Conservation (phyloP, 2,329 filamentous ascomycete genomes). For the Ascochyta rabiei region DNA sequence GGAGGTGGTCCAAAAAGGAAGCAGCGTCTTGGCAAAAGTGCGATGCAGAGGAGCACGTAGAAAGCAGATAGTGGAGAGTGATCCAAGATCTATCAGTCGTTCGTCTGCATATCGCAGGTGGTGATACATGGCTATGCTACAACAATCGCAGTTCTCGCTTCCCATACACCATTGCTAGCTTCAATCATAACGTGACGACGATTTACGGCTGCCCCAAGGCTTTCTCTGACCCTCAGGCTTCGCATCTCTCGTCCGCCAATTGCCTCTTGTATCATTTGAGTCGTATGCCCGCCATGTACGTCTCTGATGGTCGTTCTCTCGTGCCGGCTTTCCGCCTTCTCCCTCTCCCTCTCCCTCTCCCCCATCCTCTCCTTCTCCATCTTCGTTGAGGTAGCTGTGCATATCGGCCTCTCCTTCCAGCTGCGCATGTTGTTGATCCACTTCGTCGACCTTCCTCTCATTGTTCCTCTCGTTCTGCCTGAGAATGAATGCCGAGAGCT, state of each 20-base stretch:
- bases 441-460: background rate
- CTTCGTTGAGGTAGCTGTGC: conserved; percentile 18
- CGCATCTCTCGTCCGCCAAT: conserved; percentile 24
- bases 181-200: background rate
- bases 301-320: background rate
- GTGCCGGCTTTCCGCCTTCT: background rate
- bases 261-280: background rate
- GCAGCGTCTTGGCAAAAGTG: conserved; percentile 1
- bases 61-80: background rate
- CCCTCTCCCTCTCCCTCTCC: background rate
- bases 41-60: background rate
- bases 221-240: conserved; percentile 23
- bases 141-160: background rate
- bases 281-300: conserved; percentile 2
- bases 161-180: too few species aligned
- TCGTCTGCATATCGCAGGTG: conserved; percentile 2
- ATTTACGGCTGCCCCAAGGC: conserved; percentile 11
- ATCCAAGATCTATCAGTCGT: background rate
- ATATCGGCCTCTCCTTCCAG: conserved; percentile 17
- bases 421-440: background rate
- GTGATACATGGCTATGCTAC: conserved; percentile 14
- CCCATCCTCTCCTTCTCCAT: conserved; percentile 1
- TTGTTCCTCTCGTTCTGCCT: conserved; percentile 7
- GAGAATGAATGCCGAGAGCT: conserved; percentile 34
- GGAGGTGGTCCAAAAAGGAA: conserved; percentile 22